Percentiles rank a stretch among this genome's conserved stretches.
These are phyloP conservation scores for Epichloe typhina DNA, from an alignment of 2,329 filamentous ascomycete species.

Conservation along the genomic window DNA sequence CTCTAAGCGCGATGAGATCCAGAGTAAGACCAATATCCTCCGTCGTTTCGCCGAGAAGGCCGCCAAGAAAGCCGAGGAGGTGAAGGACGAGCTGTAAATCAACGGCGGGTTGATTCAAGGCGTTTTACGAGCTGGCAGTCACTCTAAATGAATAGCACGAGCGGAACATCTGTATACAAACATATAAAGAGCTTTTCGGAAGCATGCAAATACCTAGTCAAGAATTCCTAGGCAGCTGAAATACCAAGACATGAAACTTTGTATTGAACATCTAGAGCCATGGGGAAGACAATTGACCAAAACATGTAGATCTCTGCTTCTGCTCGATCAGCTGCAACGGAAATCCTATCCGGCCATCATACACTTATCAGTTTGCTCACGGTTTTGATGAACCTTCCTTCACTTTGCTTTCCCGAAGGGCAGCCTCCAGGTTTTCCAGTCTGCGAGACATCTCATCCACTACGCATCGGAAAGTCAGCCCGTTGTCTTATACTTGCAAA, in stretches of 20 bases:
- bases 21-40: slow-evolving; percentile 77
- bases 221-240: neutral
- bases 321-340: neutral
- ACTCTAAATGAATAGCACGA: neutral
- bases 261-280: no score
- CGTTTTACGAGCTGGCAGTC: neutral
- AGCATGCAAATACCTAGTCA: neutral
- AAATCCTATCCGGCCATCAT: no score
- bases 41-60: slow-evolving; percentile 57
- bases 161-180: neutral
- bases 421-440: slow-evolving; percentile 69
- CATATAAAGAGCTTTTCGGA: neutral
- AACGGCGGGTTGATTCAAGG: slow-evolving; percentile 1
- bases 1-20: slow-evolving; percentile 80
- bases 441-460: slow-evolving; percentile 91
- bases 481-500: neutral
- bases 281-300: neutral
- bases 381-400: slow-evolving; percentile 28
- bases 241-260: neutral
- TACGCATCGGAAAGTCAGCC: slow-evolving; percentile 23
- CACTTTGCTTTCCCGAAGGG: slow-evolving; percentile 46
- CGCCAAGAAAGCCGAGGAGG: slow-evolving; percentile 31
- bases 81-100: slow-evolving; percentile 38
- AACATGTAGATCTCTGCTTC: neutral
- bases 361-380: neutral